Base-by-base conservation (phyloP, 768 basidiomycete genomes). In the Agrocybe chaxingu region DNA sequence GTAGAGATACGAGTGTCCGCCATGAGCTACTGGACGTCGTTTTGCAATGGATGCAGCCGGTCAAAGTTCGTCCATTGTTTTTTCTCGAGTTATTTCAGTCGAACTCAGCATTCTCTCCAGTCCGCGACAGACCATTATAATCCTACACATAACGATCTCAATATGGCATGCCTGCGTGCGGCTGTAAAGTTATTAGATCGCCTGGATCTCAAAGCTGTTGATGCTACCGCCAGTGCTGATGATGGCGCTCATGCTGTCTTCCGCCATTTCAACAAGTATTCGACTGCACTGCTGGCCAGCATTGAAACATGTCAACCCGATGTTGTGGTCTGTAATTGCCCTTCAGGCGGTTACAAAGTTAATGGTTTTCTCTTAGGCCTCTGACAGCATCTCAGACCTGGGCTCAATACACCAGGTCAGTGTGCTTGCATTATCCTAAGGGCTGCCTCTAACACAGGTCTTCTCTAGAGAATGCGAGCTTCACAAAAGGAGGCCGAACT, bases 201-300 rank as follows among this genome's bases (percentile, higher is more conserved):
- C 11, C 68, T 96, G 7, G 80, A 85, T 45, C 72, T 97, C 16
- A 53, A 52, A 34, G 72, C 79, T 4, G 68, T 78, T 2, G 87
- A 79, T 47, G 63, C 70, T 1, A 62, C 77, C 0, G 72, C 78
- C 35, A 74, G 79, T 32, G 78, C 80, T 11, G 81, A 89, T 52
- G 87, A 89, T 52, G 70, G 77, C 19, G 74, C 77, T 0, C 87
- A 90, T 61, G 81, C 82, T 8, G 79, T 89, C 12, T 85, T 89
- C 1, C 74, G 92, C 19, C 66, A 92, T 24, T 95, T 95, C 70
- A 84, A 85, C 59, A 84, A 83, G 47, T 92, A 93, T 59, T 82
- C 86, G 29, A 74, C 72, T 10, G 74, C 84, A 18, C 73, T 95
- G 39, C 70, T 88, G 29, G 76, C 78, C 56, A 80, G 80, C 3